Conservation (phyloP, 306 rosid species). For the Datisca glomerata region DNA sequence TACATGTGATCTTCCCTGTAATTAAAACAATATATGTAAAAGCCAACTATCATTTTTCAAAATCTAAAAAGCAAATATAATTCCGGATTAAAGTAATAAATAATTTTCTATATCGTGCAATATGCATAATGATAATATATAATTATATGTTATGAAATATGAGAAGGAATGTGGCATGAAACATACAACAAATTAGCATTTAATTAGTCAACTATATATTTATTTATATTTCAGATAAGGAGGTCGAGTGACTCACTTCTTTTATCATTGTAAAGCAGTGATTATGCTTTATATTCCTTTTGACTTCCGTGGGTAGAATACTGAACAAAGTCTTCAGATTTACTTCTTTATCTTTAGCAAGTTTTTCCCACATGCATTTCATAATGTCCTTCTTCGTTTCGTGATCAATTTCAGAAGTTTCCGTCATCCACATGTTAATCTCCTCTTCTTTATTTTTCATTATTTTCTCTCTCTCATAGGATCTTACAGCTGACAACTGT, state of each 20-base stretch:
- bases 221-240: no score
- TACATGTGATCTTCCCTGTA: no score
- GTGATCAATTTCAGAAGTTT: background rate
- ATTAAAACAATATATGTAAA: no score
- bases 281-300: constrained; percentile 20
- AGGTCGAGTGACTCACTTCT: constrained; percentile 3
- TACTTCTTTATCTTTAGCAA: constrained; percentile 2
- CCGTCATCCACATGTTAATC: constrained; percentile 8
- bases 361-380: background rate
- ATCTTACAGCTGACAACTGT: background rate
- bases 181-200: no score
- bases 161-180: no score
- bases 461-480: background rate
- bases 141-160: no score
- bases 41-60: no score
- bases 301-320: background rate
- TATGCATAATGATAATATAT: no score
- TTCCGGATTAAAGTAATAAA: no score
- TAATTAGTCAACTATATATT: no score
- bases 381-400: constrained; percentile 2
- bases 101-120: no score
- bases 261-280: constrained; percentile 24
- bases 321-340: background rate
- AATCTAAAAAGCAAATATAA: no score
- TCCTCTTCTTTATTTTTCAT: constrained; percentile 5